Percentiles rank a stretch among this genome's conserved stretches.
Evolutionary conservation across 495 filamentous ascomycete species (phyloP).

Genomic region (Penicillium mononematosum): DNA sequence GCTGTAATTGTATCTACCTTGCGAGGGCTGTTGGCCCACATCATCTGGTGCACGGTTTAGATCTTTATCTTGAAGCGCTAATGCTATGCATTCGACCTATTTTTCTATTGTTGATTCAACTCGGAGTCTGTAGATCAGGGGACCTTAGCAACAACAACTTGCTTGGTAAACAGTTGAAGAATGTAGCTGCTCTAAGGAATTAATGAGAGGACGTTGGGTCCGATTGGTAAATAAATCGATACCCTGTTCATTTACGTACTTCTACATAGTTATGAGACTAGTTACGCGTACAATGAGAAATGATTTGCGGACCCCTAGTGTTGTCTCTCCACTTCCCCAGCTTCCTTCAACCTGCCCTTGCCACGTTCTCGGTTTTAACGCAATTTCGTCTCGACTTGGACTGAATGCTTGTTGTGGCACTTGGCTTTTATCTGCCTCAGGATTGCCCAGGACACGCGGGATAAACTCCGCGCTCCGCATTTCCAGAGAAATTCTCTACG

Average conservation of each 20-base stretch:
- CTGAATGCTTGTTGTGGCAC: not conserved
- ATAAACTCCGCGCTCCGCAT: constrained; percentile 12
- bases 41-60: constrained; percentile 19
- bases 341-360: constrained; percentile 5
- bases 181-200: not conserved
- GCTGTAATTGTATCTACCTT: constrained; percentile 57
- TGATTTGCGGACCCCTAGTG: constrained; percentile 12
- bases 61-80: constrained; percentile 19
- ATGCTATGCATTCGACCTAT: constrained; percentile 18
- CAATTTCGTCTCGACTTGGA: not conserved
- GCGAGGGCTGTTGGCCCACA: constrained; percentile 9
- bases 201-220: not conserved
- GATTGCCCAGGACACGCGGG: constrained; percentile 4
- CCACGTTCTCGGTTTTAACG: constrained; percentile 7
- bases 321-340: constrained; percentile 20
- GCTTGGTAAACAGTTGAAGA: not conserved
- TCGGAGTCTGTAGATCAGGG: not conserved
- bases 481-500: constrained; percentile 12
- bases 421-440: not conserved
- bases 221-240: not conserved
- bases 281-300: constrained; percentile 8
- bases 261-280: not conserved
- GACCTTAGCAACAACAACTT: not conserved
- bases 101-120: not conserved
- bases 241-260: too few species aligned